Base-by-base conservation (phyloP, 2,329 filamentous ascomycete species). In the Exserohilum turcica region DNA sequence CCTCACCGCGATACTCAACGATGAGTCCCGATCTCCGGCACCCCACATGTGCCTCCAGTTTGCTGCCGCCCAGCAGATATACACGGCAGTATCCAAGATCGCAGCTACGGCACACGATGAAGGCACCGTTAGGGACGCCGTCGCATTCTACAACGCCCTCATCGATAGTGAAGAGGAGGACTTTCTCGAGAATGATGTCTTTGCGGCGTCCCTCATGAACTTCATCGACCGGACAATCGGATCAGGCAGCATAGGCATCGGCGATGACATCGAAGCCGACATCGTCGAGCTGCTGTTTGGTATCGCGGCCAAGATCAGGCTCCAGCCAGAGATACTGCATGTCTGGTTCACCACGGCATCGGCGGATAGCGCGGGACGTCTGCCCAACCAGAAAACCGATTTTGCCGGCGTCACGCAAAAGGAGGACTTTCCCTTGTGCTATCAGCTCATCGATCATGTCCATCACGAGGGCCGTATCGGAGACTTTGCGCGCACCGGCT, bases 101-200 rank as follows among this genome's bases (percentile, higher is more conserved):
- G 92, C 92, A 2, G 86, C 90, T 2, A 88, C 88, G 0, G 92
- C 90, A 28, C 88, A 91, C 72, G 90, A 96, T 74, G 89, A 95
- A 66, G 88, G 86, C 69, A 88, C 97, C 68, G 88, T 97, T 63
- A 87, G 88, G 60, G 90, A 93, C 68, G 89, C 90, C 21, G 89
- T 96, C 32, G 80, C 88, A 35, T 87, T 97, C 70, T 97, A 97
- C 75, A 91, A 91, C 52, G 92, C 91, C 13, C 82, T 99, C 59
- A 90, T 97, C 66, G 94, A 99, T 76, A 94, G 92, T 73, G 94
- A 97, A 74, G 92, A 97, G 76, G 94, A 97, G 71, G 91, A 92
- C 31, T 95, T 97, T 68, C 85, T 97, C 42, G 90, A 95, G 69
- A 95, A 90, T 68, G 84, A 88, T 28, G 82, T 85, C 48, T 99